Conservation (phyloP, 805 yeast genomes). For the Starmerella potacharoeniae region DNA sequence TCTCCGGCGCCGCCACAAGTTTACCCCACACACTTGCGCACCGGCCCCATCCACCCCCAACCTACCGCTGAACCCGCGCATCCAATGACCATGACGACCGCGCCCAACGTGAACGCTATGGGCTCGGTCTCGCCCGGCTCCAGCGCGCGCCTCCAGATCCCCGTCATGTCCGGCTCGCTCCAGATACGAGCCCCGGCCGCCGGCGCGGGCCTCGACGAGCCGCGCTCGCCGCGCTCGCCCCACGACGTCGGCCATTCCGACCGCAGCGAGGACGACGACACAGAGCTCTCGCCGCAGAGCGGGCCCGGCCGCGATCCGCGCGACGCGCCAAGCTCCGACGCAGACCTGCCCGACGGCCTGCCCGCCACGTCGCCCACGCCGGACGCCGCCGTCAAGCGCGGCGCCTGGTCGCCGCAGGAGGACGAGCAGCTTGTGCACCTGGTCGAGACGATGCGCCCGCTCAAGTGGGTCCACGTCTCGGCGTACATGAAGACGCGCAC, state of each 20-base stretch:
- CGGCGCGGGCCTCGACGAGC: not conserved
- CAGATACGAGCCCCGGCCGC: constrained; percentile 1
- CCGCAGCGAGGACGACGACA: not conserved
- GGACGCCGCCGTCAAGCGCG: constrained; percentile 34
- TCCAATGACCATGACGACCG: constrained; percentile 1
- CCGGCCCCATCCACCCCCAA: not conserved
- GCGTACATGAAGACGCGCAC: constrained; percentile 62
- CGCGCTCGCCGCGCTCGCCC: not conserved
- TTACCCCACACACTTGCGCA: not conserved
- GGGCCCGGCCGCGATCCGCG: not conserved
- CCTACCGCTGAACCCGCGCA: not conserved
- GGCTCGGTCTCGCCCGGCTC: not conserved
- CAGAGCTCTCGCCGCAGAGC: constrained; percentile 1
- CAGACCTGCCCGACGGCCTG: not conserved
- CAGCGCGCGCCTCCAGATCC: not conserved
- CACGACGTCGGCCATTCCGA: not conserved
- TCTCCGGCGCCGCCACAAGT: not conserved
- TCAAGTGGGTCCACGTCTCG: constrained; percentile 82
- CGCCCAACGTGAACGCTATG: not conserved
- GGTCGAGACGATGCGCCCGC: constrained; percentile 60
- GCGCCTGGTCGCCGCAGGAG: constrained; percentile 86
- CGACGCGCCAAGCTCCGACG: not conserved
- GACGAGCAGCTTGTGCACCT: constrained; percentile 62
- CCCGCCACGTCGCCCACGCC: not conserved
- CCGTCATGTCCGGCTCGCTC: not conserved